Evolutionary conservation across 106 monocot species (phyloP).

Genomic region (Gastrodia elata): DNA sequence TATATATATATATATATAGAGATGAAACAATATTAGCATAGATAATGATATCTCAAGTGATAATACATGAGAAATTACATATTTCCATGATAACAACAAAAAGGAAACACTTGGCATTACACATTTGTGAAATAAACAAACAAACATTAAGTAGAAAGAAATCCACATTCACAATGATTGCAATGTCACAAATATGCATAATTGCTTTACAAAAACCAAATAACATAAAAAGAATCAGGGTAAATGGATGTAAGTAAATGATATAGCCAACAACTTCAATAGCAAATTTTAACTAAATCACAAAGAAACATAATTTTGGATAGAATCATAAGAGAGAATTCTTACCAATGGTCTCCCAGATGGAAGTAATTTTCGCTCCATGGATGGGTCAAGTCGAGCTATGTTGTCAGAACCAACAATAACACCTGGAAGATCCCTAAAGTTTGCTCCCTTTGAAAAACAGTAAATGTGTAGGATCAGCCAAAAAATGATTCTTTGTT

Average conservation of each 20-base stretch:
- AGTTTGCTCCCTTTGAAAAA: constrained; percentile 39
- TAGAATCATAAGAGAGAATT: background rate
- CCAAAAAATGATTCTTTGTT: too few species aligned
- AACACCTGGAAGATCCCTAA: constrained; percentile 79
- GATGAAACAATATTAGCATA: background rate
- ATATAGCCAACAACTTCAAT: background rate
- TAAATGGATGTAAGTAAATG: constrained; percentile 1
- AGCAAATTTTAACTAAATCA: background rate
- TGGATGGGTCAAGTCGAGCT: constrained; percentile 43
- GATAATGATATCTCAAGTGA: background rate
- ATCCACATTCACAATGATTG: background rate
- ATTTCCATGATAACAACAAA: background rate
- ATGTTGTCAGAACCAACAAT: constrained; percentile 52
- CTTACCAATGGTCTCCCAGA: constrained; percentile 72
- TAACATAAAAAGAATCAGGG: background rate
- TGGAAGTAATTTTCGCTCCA: constrained; percentile 44
- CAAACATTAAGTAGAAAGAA: background rate
- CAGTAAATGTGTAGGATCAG: background rate
- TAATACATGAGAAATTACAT: background rate
- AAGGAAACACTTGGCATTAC: too few species aligned
- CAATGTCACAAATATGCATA: background rate
- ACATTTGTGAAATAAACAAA: background rate
- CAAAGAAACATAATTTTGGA: background rate
- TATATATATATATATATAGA: background rate
- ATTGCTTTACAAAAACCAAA: background rate